These are phyloP conservation scores for Aspergillus vadensis DNA, from an alignment of 2,329 filamentous ascomycete genomes.

Conservation along the genomic window DNA sequence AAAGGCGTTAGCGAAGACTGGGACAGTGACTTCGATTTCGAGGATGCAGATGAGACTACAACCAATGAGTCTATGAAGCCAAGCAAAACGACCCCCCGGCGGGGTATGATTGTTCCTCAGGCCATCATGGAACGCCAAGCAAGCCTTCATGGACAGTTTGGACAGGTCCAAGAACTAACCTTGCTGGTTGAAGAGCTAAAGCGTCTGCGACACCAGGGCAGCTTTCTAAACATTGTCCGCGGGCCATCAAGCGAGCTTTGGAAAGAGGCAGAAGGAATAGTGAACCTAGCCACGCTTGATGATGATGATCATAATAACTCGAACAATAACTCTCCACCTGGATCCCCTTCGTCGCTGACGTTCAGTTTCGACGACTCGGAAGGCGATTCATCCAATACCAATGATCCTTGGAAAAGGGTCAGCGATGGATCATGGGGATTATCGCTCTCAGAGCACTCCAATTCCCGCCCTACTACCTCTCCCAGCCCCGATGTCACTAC, in stretches of 20 bases:
- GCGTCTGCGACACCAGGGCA: conserved; percentile 59
- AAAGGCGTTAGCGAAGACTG: conserved; percentile 69
- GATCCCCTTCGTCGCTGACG: conserved; percentile 59
- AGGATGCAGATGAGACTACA: conserved; percentile 51
- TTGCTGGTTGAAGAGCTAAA: conserved; percentile 67
- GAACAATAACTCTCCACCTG: conserved; percentile 50
- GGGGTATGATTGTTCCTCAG: conserved; percentile 56
- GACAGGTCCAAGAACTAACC: conserved; percentile 65
- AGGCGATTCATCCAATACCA: conserved; percentile 46
- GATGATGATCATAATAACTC: conserved; percentile 57
- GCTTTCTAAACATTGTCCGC: conserved; percentile 54
- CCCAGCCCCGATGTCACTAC: conserved; percentile 53
- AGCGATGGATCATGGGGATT: conserved; percentile 37
- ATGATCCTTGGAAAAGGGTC: conserved; percentile 32
- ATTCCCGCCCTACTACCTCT: conserved; percentile 33
- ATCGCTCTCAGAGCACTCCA: conserved; percentile 29
- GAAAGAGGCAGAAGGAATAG: conserved; percentile 68
- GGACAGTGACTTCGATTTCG: conserved; percentile 70
- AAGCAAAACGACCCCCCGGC: conserved; percentile 25
- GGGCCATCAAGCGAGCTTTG: conserved; percentile 58
- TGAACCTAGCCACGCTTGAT: conserved; percentile 66
- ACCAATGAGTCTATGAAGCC: conserved; percentile 45
- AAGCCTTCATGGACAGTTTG: conserved; percentile 66
- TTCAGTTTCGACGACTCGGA: conserved; percentile 63
- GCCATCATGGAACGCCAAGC: conserved; percentile 66